These are phyloP conservation scores for Tardiomyces digboiensis DNA, from an alignment of 1,139 yeast genomes.

Conservation along the genomic window DNA sequence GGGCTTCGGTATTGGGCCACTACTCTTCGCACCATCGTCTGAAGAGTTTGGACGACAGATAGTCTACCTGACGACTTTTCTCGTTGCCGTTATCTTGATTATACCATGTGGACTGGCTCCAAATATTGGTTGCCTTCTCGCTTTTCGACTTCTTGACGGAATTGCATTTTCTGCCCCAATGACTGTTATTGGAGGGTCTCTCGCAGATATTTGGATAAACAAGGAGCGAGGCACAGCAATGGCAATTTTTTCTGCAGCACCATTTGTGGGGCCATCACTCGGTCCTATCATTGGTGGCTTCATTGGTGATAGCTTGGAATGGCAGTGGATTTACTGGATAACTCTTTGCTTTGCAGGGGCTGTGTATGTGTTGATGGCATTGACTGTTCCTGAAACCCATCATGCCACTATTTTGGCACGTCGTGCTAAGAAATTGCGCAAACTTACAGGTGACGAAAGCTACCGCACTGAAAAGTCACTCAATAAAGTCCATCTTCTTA, in stretches of 20 bases:
- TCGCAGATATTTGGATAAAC: conserved; percentile 63
- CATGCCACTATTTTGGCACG: conserved; percentile 75
- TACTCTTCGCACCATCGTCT: conserved; percentile 61
- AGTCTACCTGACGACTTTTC: conserved; percentile 47
- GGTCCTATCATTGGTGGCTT: conserved; percentile 64
- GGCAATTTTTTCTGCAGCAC: conserved; percentile 64
- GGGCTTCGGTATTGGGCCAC: conserved; percentile 76
- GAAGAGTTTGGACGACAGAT: conserved; percentile 62
- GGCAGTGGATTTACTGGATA: conserved; percentile 77
- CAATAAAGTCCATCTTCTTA: conserved; percentile 52
- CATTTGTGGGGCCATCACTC: conserved; percentile 60
- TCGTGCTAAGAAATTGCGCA: conserved; percentile 62
- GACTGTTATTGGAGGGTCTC: conserved; percentile 71
- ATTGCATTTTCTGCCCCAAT: conserved; percentile 71
- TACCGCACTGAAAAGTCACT: conserved; percentile 89
- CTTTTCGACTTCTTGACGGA: conserved; percentile 59
- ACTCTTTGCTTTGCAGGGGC: conserved; percentile 48
- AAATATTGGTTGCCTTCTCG: conserved; percentile 61
- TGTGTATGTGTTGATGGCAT: conserved; percentile 36
- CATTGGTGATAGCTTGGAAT: conserved; percentile 48
- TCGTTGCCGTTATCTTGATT: conserved; percentile 49
- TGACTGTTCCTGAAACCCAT: conserved; percentile 72
- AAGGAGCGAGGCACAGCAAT: conserved; percentile 67
- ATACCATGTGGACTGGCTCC: conserved; percentile 66
- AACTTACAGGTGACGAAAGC: conserved; percentile 71